These are phyloP conservation scores for Plasmopara muralis DNA, from an alignment of 352 stramenopile genomes.

Conservation along the genomic window DNA sequence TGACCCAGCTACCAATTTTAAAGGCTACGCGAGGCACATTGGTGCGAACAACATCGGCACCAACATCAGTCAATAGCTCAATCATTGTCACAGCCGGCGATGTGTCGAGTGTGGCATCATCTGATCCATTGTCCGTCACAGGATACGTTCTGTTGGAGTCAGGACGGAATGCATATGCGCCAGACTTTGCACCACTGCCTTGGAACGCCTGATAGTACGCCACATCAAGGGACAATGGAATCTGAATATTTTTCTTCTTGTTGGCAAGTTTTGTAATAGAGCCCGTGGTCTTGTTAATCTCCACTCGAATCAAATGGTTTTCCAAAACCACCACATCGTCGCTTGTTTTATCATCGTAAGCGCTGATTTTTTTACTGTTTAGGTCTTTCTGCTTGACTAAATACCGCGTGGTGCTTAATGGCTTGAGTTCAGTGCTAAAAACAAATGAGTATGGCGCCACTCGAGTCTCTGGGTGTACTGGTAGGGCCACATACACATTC, in stretches of 20 bases:
- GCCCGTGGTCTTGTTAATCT: conserved; percentile 46
- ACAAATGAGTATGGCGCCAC: conserved; percentile 59
- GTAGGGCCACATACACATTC: conserved; percentile 47
- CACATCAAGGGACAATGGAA: conserved; percentile 42
- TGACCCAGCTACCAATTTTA: conserved; percentile 84
- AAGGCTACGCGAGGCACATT: conserved; percentile 55
- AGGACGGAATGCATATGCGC: conserved; percentile 96
- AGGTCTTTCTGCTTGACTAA: conserved; percentile 37
- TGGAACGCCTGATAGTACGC: conserved; percentile 67
- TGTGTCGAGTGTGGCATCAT: conserved; percentile 4
- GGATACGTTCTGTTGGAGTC: conserved; percentile 63
- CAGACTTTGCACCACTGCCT: conserved; percentile 74
- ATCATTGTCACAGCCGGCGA: conserved; percentile 33
- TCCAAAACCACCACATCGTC: conserved; percentile 45
- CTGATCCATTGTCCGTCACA: conserved; percentile 14
- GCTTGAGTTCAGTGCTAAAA: conserved; percentile 54
- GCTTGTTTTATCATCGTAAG: neutral
- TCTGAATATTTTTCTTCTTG: conserved; percentile 62
- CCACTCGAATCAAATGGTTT: conserved; percentile 49
- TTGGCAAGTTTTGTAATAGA: conserved; percentile 56
- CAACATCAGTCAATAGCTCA: conserved; percentile 33
- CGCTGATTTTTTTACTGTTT: neutral
- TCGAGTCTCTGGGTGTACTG: conserved; percentile 42
- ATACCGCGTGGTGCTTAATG: conserved; percentile 44
- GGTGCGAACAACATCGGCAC: conserved; percentile 1